These are phyloP conservation scores for Solioccasus polychromus DNA, from an alignment of 768 basidiomycete genomes.

Conservation along the genomic window DNA sequence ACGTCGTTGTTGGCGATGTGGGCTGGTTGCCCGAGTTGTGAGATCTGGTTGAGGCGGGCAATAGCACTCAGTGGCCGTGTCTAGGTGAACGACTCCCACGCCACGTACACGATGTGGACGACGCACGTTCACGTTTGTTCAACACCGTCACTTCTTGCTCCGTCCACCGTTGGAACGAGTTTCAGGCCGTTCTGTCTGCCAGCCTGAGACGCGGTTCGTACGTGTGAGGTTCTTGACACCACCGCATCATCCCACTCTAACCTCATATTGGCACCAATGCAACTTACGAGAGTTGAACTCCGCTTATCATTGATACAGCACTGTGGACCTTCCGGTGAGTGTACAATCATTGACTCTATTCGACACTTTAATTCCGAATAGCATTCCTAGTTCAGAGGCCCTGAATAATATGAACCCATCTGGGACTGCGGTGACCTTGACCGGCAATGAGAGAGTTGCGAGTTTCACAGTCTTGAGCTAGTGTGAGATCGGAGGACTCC, in stretches of 20 bases:
- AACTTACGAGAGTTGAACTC: too few species aligned
- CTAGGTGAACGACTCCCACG: conserved; percentile 22
- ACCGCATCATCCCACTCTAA: conserved; percentile 2
- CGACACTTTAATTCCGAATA: not conserved
- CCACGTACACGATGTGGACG: conserved; percentile 11
- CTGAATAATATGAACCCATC: conserved; percentile 7
- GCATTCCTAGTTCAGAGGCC: too few species aligned
- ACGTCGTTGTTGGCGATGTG: conserved; percentile 11
- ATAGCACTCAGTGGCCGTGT: not conserved
- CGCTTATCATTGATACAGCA: too few species aligned
- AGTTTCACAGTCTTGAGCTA: conserved; percentile 5
- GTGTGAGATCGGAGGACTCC: conserved; percentile 12
- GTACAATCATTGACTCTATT: too few species aligned
- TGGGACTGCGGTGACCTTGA: too few species aligned
- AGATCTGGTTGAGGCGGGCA: conserved; percentile 14
- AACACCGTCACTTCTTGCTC: not conserved
- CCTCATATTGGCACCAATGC: too few species aligned
- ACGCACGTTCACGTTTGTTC: conserved; percentile 1
- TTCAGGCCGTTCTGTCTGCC: not conserved
- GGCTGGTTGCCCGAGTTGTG: conserved; percentile 14
- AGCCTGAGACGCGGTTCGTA: not conserved
- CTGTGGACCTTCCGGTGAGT: too few species aligned
- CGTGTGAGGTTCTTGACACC: not conserved
- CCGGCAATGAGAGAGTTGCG: conserved; percentile 7
- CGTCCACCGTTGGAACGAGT: conserved; percentile 3